Evolutionary conservation across 495 filamentous ascomycete genomes (phyloP).

Genomic region (Thermothielavioides terrestris): DNA sequence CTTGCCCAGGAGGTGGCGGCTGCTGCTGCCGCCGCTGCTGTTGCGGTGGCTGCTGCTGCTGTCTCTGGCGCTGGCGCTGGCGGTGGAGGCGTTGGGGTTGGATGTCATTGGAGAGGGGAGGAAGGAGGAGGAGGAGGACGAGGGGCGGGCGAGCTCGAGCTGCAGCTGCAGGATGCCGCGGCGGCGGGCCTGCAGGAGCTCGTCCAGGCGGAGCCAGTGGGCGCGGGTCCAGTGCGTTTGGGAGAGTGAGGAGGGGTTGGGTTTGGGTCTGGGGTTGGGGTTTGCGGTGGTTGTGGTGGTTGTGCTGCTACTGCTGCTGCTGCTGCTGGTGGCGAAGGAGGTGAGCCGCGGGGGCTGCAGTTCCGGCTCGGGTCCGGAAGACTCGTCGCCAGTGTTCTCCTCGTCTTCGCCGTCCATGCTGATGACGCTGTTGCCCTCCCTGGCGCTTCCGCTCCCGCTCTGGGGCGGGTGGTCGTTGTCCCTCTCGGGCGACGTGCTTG

Average conservation of each 20-base stretch:
- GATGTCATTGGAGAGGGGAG: no score
- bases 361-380: background rate
- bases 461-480: constrained; percentile 1
- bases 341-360: background rate
- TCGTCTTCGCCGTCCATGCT: constrained; percentile 6
- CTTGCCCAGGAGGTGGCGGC: constrained; percentile 27
- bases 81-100: no score
- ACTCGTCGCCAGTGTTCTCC: constrained; percentile 5
- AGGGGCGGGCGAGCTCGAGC: constrained; percentile 8
- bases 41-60: background rate
- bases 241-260: constrained; percentile 16
- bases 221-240: constrained; percentile 30
- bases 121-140: background rate
- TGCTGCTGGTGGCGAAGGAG: background rate
- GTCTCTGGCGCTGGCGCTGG: background rate
- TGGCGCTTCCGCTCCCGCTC: background rate
- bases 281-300: background rate
- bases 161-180: constrained; percentile 22
- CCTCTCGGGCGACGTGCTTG: constrained; percentile 17
- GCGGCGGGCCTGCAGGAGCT: constrained; percentile 27
- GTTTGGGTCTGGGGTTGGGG: constrained; percentile 3
- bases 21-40: background rate
- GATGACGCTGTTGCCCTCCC: background rate
- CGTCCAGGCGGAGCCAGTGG: constrained; percentile 37
- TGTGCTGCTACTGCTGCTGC: background rate